Percentiles rank a stretch among this genome's conserved stretches.
These are phyloP conservation scores for Hordeum pubiflorum DNA, from an alignment of 202 grass and related monocot species.

Conservation along the genomic window DNA sequence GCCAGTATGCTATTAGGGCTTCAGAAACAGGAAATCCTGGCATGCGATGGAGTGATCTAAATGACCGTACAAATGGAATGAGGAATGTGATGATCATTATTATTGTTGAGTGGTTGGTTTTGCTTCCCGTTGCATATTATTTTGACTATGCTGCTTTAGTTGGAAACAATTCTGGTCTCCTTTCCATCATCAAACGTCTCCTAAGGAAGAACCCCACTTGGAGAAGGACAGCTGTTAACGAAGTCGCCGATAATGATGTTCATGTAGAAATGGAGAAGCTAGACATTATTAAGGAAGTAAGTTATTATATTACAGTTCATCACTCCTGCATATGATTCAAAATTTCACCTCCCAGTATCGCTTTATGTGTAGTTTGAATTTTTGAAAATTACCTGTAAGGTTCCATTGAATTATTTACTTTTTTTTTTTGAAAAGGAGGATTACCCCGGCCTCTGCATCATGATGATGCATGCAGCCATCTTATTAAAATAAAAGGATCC, in stretches of 20 bases:
- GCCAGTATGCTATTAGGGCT: constrained; percentile 47
- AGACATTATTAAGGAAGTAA: constrained; percentile 60
- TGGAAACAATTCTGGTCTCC: constrained; percentile 27
- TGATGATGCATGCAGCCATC: too few relatives aligned
- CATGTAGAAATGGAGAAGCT: constrained; percentile 43
- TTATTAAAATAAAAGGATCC: too few relatives aligned
- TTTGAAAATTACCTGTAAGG: background rate
- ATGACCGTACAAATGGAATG: constrained; percentile 48
- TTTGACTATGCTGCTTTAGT: constrained; percentile 35
- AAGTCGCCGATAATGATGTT: constrained; percentile 9
- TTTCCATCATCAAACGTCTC: constrained; percentile 31
- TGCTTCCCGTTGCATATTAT: constrained; percentile 62
- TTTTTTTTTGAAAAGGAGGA: too few relatives aligned
- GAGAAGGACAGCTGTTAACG: constrained; percentile 25
- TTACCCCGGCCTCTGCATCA: too few relatives aligned
- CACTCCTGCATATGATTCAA: background rate
- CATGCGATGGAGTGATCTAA: constrained; percentile 52
- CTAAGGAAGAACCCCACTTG: constrained; percentile 28
- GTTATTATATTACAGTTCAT: background rate
- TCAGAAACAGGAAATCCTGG: constrained; percentile 37
- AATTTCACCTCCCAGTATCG: background rate
- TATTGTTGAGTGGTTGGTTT: constrained; percentile 48
- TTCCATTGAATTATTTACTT: background rate
- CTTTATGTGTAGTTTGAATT: background rate
- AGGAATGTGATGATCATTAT: constrained; percentile 55